Conservation (phyloP, 129 eudicot species). For the Helianthus annuus region HanXRQr2.0-SUNRISE NC_035444.2:136227697-136228196, state of each 20-base stretch:
- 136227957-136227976: conserved; percentile 96
- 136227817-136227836: conserved; percentile 63
- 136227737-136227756: conserved; percentile 85
- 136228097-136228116: not conserved
- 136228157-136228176: too few species aligned
- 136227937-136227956: conserved; percentile 86
- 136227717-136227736: conserved; percentile 68
- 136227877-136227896: conserved; percentile 94
- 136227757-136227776: conserved; percentile 64
- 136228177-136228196: too few species aligned
- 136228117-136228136: too few species aligned
- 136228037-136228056: conserved; percentile 26
- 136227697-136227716: conserved; percentile 7
- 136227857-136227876: conserved; percentile 99
- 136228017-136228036: conserved; percentile 7
- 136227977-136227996: conserved; percentile 70
- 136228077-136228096: conserved; percentile 32
- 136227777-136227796: conserved; percentile 74
- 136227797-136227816: conserved; percentile 69
- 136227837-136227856: conserved; percentile 99
- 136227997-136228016: conserved; percentile 57
- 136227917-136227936: conserved; percentile 95
- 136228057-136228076: conserved; percentile 30
- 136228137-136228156: too few species aligned
- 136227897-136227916: conserved; percentile 96